phyloP scores from a whole-genome alignment of 768 basidiomycete species.

The Galerina marginata region DNA sequence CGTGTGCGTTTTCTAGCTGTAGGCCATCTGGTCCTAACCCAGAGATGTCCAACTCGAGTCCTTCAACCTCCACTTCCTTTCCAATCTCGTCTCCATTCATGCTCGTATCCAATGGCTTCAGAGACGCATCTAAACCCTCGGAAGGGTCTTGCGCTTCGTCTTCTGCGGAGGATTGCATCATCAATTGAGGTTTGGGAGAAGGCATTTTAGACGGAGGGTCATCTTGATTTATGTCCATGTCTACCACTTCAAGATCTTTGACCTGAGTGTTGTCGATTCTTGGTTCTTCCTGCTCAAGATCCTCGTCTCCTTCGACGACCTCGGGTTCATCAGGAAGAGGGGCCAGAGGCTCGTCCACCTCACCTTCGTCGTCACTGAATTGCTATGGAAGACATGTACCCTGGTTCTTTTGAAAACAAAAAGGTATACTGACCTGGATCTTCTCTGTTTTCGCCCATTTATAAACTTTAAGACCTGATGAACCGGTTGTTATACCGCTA shows the following conservation, averaged over 20 bases:
- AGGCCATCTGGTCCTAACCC: conserved; percentile 70
- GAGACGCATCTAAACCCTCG: conserved; percentile 46
- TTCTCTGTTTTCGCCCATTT: conserved; percentile 86
- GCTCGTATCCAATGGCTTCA: conserved; percentile 57
- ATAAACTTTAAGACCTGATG: conserved; percentile 65
- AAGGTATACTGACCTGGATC: conserved; percentile 59
- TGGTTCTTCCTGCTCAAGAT: conserved; percentile 72
- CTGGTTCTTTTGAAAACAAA: background rate
- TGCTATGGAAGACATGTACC: conserved; percentile 53
- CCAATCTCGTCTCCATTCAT: conserved; percentile 48
- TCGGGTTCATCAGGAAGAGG: conserved; percentile 82
- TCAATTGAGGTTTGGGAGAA: conserved; percentile 67
- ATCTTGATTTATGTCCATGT: conserved; percentile 42
- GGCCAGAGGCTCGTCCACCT: conserved; percentile 78
- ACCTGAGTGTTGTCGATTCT: conserved; percentile 45
- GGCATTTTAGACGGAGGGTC: conserved; percentile 66
- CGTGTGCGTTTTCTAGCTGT: conserved; percentile 55
- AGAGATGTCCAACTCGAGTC: conserved; percentile 65
- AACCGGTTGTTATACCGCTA: conserved; percentile 55
- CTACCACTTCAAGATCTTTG: conserved; percentile 30
- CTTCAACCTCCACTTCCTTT: conserved; percentile 39
- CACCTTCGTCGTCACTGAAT: conserved; percentile 88
- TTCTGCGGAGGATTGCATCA: conserved; percentile 55
- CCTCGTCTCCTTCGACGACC: conserved; percentile 75
- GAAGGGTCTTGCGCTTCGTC: conserved; percentile 35